These are phyloP conservation scores for Penicillium aurantiogriseum DNA, from an alignment of 2,329 filamentous ascomycete genomes.

Conservation along the genomic window DNA sequence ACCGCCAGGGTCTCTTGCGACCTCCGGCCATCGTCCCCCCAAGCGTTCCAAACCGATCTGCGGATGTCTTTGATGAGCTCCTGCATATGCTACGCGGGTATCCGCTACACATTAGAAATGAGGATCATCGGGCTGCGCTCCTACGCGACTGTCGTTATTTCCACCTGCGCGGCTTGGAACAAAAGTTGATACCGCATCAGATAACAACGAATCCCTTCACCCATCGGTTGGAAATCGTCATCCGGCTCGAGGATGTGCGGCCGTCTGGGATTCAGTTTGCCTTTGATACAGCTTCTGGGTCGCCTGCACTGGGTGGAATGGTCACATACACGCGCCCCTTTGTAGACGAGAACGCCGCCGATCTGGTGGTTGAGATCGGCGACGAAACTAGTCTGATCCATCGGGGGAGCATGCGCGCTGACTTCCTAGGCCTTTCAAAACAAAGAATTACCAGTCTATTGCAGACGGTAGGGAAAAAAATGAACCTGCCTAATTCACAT, in stretches of 20 bases:
- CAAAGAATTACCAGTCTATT: slow-evolving; percentile 70
- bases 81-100: slow-evolving; percentile 82
- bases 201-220: slow-evolving; percentile 73
- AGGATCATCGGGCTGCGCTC: slow-evolving; percentile 72
- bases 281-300: slow-evolving; percentile 41
- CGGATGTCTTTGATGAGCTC: slow-evolving; percentile 80
- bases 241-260: slow-evolving; percentile 82
- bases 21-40: slow-evolving; percentile 85
- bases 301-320: slow-evolving; percentile 47
- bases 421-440: slow-evolving; percentile 71
- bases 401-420: slow-evolving; percentile 56
- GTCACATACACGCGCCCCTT: slow-evolving; percentile 82
- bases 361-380: slow-evolving; percentile 78
- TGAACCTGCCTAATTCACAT: slow-evolving; percentile 61
- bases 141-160: slow-evolving; percentile 88
- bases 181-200: slow-evolving; percentile 74
- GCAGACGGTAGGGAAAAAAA: slow-evolving; percentile 76
- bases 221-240: slow-evolving; percentile 68
- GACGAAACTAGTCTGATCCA: slow-evolving; percentile 63
- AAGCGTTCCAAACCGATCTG: slow-evolving; percentile 73
- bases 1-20: slow-evolving; percentile 73
- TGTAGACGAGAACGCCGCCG: slow-evolving; percentile 70
- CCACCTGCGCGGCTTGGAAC: slow-evolving; percentile 87
- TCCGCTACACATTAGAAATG: slow-evolving; percentile 70
- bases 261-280: slow-evolving; percentile 75